These are phyloP conservation scores for Xylariaceae sp. DNA, from an alignment of 2,329 filamentous ascomycete species.

Conservation along the genomic window DNA sequence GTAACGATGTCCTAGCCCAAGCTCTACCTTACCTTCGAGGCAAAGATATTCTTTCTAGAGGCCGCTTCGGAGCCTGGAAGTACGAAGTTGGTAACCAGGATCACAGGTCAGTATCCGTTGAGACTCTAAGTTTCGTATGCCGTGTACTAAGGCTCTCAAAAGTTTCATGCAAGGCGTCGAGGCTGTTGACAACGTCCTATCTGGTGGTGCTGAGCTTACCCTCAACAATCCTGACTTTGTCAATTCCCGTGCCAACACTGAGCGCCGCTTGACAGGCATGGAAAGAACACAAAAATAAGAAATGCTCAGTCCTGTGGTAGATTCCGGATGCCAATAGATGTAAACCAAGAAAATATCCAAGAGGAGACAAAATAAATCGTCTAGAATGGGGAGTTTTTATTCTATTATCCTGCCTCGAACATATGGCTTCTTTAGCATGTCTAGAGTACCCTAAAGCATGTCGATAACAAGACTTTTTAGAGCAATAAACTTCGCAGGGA, in stretches of 20 bases:
- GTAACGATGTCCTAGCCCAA: constrained; percentile 90
- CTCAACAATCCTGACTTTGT: constrained; percentile 97
- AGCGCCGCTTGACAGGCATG: constrained; percentile 60
- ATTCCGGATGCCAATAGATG: no score
- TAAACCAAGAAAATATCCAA: no score
- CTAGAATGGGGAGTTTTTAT: no score
- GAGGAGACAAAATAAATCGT: no score
- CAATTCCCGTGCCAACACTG: constrained; percentile 73
- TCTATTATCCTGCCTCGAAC: no score
- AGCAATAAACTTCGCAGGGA: no score
- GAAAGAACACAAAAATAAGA: no score
- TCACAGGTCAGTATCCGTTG: constrained; percentile 61
- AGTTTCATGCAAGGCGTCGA: constrained; percentile 91
- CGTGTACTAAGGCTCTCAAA: not conserved
- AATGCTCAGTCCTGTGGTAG: no score
- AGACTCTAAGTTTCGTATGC: not conserved
- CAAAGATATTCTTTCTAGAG: constrained; percentile 90
- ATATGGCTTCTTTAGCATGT: no score
- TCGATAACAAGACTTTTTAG: no score
- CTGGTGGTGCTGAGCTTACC: constrained; percentile 86
- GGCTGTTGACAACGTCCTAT: constrained; percentile 86
- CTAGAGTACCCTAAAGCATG: no score
- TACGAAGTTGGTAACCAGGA: constrained; percentile 97
- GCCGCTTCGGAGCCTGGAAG: constrained; percentile 96
- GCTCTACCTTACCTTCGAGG: constrained; percentile 90